Conservation (phyloP, 208 protist species). For the Acanthamoeba healyi region DNA sequence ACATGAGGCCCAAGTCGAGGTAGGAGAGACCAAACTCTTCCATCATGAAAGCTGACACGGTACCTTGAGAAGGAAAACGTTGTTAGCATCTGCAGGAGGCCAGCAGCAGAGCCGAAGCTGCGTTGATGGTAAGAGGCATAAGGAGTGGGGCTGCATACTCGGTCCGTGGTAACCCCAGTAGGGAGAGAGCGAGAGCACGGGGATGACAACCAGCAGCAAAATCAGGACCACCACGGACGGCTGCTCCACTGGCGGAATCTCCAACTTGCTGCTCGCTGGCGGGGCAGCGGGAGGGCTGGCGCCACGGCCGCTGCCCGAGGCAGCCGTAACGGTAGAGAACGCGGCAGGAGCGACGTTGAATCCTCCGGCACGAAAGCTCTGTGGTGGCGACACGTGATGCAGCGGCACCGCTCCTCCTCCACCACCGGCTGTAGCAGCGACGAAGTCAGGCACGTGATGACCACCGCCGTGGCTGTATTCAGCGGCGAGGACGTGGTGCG, state of each 20-base stretch:
- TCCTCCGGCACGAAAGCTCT: background rate
- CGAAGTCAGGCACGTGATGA: background rate
- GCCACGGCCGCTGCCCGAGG: background rate
- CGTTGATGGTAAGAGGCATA: too few species aligned
- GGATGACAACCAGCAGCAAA: background rate
- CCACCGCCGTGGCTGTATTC: background rate
- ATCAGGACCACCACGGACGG: background rate
- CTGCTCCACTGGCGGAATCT: background rate
- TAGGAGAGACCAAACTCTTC: conserved; percentile 4
- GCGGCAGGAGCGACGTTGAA: too few species aligned
- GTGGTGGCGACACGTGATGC: background rate
- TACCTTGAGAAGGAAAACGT: background rate
- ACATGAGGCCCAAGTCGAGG: background rate
- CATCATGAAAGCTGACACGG: conserved; percentile 4
- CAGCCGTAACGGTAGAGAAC: too few species aligned
- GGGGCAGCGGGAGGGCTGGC: background rate
- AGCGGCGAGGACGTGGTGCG: background rate
- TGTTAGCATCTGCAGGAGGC: background rate
- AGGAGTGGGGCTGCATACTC: background rate
- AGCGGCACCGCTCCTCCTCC: too few species aligned
- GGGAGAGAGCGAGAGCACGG: conserved; percentile 18
- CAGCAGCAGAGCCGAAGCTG: background rate
- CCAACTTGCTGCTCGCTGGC: background rate
- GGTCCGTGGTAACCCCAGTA: conserved; percentile 30
- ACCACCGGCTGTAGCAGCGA: background rate